A percentile compares a stretch with the other conserved stretches of the same genome.
These are phyloP conservation scores for Ceriops tagal DNA, from an alignment of 345 rosid genomes.

Conservation along the genomic window DNA sequence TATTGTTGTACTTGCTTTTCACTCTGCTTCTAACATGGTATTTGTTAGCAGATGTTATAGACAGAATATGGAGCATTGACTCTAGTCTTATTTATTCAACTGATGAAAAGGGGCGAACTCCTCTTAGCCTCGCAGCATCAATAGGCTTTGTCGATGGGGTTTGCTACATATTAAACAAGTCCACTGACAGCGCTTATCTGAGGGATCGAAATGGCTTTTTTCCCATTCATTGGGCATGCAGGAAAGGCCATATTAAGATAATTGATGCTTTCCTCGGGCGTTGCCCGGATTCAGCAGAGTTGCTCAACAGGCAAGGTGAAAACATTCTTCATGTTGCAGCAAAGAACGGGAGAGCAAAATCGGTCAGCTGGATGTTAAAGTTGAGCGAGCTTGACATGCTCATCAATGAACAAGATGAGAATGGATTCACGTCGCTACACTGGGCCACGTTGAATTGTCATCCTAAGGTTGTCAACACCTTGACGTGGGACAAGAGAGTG, in stretches of 20 bases:
- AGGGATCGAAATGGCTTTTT: background rate
- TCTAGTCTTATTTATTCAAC: no score
- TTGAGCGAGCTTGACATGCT: slow-evolving; percentile 5
- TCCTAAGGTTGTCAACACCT: no score
- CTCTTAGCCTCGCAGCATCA: slow-evolving; percentile 15
- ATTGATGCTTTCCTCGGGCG: background rate
- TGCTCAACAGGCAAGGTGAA: background rate
- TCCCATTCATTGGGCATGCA: slow-evolving; percentile 14
- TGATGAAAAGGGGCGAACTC: background rate
- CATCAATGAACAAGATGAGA: background rate
- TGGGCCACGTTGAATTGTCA: no score
- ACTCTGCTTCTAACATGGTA: no score
- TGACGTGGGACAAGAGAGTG: background rate
- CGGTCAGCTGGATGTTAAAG: background rate
- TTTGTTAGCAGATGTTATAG: no score
- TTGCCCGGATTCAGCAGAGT: slow-evolving; percentile 2
- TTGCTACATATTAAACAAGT: background rate
- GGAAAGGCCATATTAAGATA: background rate
- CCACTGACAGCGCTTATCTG: background rate
- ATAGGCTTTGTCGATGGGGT: background rate
- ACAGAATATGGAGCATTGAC: no score
- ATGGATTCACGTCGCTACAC: background rate
- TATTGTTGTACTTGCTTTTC: no score
- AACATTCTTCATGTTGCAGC: slow-evolving; percentile 16
- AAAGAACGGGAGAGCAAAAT: background rate